Conservation (phyloP, 2,329 filamentous ascomycete genomes). For the Drechslera avenae region DNA sequence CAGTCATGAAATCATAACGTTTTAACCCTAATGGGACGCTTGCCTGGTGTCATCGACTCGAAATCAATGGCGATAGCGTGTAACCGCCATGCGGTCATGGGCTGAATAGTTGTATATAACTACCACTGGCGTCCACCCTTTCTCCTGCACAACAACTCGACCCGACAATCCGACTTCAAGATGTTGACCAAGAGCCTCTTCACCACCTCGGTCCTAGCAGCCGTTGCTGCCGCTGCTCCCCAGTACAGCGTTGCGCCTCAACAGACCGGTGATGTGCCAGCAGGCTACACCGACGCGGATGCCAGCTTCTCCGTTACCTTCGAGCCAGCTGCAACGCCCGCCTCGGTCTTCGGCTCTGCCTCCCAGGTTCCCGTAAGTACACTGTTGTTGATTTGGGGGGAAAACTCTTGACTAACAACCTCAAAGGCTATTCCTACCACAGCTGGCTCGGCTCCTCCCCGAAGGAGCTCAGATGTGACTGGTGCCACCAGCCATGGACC, state of each 20-base stretch:
- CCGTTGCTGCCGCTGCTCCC: constrained; percentile 46
- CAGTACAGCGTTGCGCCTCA: constrained; percentile 23
- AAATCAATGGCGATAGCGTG: constrained; percentile 14
- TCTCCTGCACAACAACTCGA: constrained; percentile 10
- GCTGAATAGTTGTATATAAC: constrained; percentile 21
- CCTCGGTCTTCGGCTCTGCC: constrained; percentile 52
- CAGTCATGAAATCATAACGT: constrained; percentile 46
- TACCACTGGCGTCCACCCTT: not conserved
- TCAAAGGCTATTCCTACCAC: constrained; percentile 27
- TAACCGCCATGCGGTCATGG: constrained; percentile 15
- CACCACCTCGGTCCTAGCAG: constrained; percentile 43
- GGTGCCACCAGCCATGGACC: constrained; percentile 71
- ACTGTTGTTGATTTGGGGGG: not conserved
- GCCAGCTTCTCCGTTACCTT: constrained; percentile 49
- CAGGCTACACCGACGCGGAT: constrained; percentile 54
- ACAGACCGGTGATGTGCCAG: constrained; percentile 37
- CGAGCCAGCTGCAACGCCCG: constrained; percentile 40
- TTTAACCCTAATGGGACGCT: constrained; percentile 12
- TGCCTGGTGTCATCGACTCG: constrained; percentile 30
- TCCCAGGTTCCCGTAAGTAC: constrained; percentile 50
- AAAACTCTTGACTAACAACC: not conserved
- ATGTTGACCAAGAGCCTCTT: constrained; percentile 47
- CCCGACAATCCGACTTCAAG: constrained; percentile 25
- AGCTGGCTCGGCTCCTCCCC: constrained; percentile 48
- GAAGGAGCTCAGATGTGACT: constrained; percentile 56